Evolutionary conservation across 108 stramenopile genomes (phyloP).

Genomic region (Cylindrotheca fusiformis): DNA sequence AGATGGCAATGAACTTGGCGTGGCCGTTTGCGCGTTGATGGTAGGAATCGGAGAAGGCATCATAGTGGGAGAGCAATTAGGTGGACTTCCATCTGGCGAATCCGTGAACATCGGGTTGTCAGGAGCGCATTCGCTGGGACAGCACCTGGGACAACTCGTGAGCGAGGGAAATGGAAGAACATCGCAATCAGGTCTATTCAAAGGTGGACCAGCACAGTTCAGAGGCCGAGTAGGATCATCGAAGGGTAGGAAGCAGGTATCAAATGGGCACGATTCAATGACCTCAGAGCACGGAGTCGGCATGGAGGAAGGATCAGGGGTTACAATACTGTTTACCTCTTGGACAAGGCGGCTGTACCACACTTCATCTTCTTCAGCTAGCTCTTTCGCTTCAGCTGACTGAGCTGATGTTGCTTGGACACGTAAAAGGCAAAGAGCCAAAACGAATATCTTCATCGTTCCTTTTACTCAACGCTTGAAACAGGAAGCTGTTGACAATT

Average conservation of each 20-base stretch:
- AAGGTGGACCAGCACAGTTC: background rate
- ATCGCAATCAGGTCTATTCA: background rate
- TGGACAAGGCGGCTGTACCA: constrained; percentile 14
- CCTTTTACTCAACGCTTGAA: no score
- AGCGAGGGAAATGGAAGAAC: background rate
- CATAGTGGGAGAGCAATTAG: background rate
- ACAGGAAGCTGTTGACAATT: no score
- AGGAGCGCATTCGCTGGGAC: background rate
- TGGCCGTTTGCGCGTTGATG: background rate
- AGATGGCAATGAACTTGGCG: background rate
- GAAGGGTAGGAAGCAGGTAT: background rate
- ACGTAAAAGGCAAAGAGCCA: no score
- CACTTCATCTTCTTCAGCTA: background rate
- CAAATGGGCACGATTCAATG: background rate
- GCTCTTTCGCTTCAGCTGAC: no score
- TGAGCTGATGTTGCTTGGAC: no score
- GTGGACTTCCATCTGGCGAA: background rate
- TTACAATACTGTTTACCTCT: background rate
- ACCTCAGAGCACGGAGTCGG: background rate
- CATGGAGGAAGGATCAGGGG: background rate
- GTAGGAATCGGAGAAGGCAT: background rate
- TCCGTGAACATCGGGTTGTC: background rate
- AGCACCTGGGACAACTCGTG: background rate
- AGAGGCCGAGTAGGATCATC: background rate
- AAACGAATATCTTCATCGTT: no score